phyloP scores from a whole-genome alignment of 371 early-diverging fungal species.

The Mortierella sp. region DNA sequence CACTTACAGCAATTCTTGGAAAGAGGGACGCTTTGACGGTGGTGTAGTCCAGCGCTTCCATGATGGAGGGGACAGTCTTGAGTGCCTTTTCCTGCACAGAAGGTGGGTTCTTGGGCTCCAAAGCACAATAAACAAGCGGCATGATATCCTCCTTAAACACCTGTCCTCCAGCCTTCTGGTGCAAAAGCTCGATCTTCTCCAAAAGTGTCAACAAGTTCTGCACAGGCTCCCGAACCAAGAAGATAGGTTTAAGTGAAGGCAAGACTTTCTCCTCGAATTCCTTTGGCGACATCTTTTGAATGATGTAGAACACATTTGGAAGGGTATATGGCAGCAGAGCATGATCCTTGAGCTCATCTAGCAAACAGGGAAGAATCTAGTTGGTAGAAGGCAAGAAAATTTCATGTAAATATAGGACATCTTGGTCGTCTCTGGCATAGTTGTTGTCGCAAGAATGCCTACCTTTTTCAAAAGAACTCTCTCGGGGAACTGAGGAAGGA shows the following conservation, averaged over 20 bases:
- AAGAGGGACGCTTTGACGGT: conserved; percentile 81
- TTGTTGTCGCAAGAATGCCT: not conserved
- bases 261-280: conserved; percentile 78
- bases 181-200: conserved; percentile 74
- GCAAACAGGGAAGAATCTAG: conserved; percentile 79
- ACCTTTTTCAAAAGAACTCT: conserved; percentile 78
- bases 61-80: conserved; percentile 73
- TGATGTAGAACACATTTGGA: conserved; percentile 81
- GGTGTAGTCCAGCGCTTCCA: conserved; percentile 77
- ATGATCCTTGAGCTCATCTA: conserved; percentile 84
- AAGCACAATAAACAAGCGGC: conserved; percentile 82
- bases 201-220: conserved; percentile 76
- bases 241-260: conserved; percentile 76
- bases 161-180: conserved; percentile 72
- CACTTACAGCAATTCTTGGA: conserved; percentile 77
- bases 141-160: conserved; percentile 80
- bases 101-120: conserved; percentile 70
- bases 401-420: not conserved
- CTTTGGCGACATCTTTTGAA: conserved; percentile 69
- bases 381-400: not conserved
- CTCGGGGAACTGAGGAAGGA: conserved; percentile 82
- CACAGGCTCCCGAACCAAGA: conserved; percentile 72
- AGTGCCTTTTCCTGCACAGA: conserved; percentile 87
- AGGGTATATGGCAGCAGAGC: conserved; percentile 79
- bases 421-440: not conserved